Conservation (phyloP, 305 asterid genomes). For the Rubia peregrina region DNA sequence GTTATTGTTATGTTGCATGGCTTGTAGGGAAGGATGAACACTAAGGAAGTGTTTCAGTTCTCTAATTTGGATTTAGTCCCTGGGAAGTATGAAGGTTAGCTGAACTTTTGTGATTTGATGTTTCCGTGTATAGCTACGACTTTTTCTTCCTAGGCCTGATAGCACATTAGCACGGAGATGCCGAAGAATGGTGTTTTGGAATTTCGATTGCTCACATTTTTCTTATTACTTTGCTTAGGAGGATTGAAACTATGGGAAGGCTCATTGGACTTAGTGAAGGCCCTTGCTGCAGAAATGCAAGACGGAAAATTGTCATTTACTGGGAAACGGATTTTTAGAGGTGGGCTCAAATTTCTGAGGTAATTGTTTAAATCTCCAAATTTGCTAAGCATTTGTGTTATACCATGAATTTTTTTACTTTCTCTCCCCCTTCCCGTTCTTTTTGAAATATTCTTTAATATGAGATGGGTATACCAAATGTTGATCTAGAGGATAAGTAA, state of each 20-base stretch:
- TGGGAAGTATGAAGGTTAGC: constrained; percentile 83
- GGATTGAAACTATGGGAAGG: constrained; percentile 97
- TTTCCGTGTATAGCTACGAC: neutral
- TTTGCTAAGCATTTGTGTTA: neutral
- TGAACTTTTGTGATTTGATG: neutral
- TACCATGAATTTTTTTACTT: neutral
- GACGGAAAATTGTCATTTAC: constrained; percentile 43
- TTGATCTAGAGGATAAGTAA: too few relatives aligned
- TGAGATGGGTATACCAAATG: neutral
- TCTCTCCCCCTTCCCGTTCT: neutral
- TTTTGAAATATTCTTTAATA: neutral
- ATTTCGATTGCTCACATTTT: neutral
- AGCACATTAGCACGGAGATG: neutral
- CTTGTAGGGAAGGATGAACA: constrained; percentile 79
- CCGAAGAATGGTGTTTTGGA: neutral
- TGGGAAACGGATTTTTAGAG: constrained; percentile 84
- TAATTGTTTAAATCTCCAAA: constrained; percentile 25
- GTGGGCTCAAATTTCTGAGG: constrained; percentile 35
- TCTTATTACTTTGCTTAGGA: constrained; percentile 33
- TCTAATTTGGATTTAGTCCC: constrained; percentile 7
- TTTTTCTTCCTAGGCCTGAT: neutral
- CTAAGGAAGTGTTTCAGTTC: constrained; percentile 45
- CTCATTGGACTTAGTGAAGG: constrained; percentile 68
- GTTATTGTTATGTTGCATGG: constrained; percentile 18
- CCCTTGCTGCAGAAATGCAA: constrained; percentile 53